Percentiles rank a stretch among this genome's conserved stretches.
Evolutionary conservation across 2,329 filamentous ascomycete genomes (phyloP).

Genomic region (Thielaviopsis musarum): DNA sequence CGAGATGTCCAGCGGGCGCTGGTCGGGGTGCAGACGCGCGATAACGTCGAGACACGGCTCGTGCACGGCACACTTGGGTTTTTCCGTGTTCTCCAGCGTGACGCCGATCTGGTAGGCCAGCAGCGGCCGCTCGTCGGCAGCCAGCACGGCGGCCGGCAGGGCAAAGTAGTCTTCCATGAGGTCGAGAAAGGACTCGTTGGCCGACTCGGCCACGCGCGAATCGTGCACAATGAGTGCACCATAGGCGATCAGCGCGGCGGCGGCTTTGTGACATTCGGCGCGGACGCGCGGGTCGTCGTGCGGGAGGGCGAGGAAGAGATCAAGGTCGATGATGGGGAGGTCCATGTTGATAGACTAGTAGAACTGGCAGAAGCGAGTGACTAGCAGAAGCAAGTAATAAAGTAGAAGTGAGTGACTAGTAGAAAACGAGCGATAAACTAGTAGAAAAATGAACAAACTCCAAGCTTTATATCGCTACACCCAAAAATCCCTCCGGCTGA

Average conservation of each 20-base stretch:
- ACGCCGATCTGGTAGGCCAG: constrained; percentile 45
- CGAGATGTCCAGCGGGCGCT: constrained; percentile 41
- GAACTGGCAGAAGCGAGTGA: no score
- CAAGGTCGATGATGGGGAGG: constrained; percentile 41
- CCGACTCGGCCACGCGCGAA: constrained; percentile 36
- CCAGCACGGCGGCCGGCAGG: constrained; percentile 31
- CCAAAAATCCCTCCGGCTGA: no score
- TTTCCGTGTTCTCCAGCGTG: constrained; percentile 46
- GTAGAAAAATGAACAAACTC: neutral
- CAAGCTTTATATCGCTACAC: neutral
- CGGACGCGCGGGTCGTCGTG: constrained; percentile 26
- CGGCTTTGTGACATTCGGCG: constrained; percentile 36
- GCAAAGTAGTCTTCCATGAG: constrained; percentile 49
- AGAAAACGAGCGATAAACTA: no score
- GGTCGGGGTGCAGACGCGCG: constrained; percentile 32
- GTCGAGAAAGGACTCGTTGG: constrained; percentile 41
- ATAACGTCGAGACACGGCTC: constrained; percentile 43
- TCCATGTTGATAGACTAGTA: no score
- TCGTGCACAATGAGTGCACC: constrained; percentile 44
- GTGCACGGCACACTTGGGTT: constrained; percentile 45
- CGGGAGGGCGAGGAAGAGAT: constrained; percentile 33
- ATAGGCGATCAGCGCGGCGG: constrained; percentile 40
- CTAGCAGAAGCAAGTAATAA: no score
- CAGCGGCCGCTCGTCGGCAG: constrained; percentile 37
- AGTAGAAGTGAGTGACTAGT: no score